Percentiles rank a stretch among this genome's conserved stretches.
phyloP scores from a whole-genome alignment of 345 rosid genomes.

The Populus nigra region DNA sequence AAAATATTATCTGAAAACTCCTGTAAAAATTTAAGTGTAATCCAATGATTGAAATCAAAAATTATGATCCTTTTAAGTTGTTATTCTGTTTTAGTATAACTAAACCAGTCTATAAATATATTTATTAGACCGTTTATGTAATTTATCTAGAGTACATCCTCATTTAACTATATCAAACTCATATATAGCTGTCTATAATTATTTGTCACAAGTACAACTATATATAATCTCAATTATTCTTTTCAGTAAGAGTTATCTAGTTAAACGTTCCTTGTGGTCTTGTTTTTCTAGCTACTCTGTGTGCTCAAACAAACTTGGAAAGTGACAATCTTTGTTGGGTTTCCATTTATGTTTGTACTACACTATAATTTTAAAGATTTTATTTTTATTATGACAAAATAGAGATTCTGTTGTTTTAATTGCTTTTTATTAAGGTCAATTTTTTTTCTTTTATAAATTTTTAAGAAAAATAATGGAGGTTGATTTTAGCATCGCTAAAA shows the following conservation, averaged over 20 bases:
- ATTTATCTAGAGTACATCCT: accelerated
- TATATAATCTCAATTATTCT: too few species aligned
- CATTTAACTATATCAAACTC: too few species aligned
- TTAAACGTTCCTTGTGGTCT: too few species aligned
- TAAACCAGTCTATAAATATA: accelerated
- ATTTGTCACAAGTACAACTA: too few species aligned
- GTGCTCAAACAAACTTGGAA: not conserved
- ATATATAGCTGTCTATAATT: too few species aligned
- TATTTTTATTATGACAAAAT: not conserved
- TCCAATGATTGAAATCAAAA: too few species aligned
- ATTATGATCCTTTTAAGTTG: too few species aligned
- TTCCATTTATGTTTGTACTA: not conserved
- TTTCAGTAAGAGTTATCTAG: too few species aligned
- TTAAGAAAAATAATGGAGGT: constrained; percentile 31
- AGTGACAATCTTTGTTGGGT: constrained; percentile 2
- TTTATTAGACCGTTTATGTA: too few species aligned
- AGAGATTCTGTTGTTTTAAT: not conserved
- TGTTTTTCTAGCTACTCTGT: not conserved
- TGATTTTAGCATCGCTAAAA: constrained; percentile 30
- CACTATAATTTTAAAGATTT: not conserved
- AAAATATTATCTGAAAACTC: accelerated
- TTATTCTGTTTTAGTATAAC: too few species aligned
- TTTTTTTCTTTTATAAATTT: not conserved
- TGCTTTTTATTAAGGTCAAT: not conserved
- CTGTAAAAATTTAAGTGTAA: too few species aligned